Evolutionary conservation across 1,284 basidiomycete genomes (phyloP).

Genomic region (Pseudozyma tsukubaensis): DNA sequence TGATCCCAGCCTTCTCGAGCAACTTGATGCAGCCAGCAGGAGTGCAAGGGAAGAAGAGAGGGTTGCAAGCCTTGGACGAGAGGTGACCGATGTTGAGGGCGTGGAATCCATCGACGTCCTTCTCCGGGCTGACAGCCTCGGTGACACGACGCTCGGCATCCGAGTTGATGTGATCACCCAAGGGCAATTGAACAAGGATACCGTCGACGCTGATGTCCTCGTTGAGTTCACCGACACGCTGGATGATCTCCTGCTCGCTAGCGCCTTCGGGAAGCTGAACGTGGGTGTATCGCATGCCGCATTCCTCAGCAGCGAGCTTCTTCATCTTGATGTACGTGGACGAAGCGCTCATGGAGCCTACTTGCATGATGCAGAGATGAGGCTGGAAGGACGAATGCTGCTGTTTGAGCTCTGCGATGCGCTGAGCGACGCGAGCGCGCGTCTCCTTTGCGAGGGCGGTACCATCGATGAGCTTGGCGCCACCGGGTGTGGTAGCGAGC

Average conservation of each 20-base stretch:
- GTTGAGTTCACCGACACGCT: constrained; percentile 84
- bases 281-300: constrained; percentile 89
- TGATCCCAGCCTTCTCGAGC: constrained; percentile 83
- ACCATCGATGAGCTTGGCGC: constrained; percentile 81
- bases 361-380: constrained; percentile 91
- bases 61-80: constrained; percentile 87
- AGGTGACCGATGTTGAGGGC: constrained; percentile 98
- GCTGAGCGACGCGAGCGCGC: constrained; percentile 56
- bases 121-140: constrained; percentile 91
- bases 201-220: constrained; percentile 85
- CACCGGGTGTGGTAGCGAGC: constrained; percentile 53
- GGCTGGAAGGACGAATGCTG: constrained; percentile 86
- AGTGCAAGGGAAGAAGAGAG: constrained; percentile 94
- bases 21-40: constrained; percentile 92
- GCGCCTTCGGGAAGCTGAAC: constrained; percentile 77
- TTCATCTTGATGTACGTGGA: constrained; percentile 97
- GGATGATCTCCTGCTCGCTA: constrained; percentile 81
- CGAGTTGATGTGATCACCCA: constrained; percentile 83
- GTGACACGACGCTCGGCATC: constrained; percentile 91
- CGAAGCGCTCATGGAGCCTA: constrained; percentile 90
- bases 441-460: constrained; percentile 85
- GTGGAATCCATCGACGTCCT: constrained; percentile 99
- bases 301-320: constrained; percentile 91
- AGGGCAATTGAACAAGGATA: constrained; percentile 95
- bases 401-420: constrained; percentile 61